Conservation (phyloP, 1,139 yeast genomes). For the Blastobotrys ciferrii region DNA sequence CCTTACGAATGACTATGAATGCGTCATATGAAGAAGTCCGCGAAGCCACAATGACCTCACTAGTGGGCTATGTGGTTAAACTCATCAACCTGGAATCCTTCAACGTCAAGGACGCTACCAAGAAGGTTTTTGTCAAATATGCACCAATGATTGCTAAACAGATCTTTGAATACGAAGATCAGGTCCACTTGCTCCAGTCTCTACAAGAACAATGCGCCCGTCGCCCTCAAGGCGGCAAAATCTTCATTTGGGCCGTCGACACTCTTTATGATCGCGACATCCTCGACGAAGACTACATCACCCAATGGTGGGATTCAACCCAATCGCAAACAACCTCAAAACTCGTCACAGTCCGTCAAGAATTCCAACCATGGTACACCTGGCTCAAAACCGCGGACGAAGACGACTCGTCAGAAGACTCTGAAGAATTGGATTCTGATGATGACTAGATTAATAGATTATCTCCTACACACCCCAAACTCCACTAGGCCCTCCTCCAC, state of each 20-base stretch:
- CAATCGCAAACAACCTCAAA: constrained; percentile 44
- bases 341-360: constrained; percentile 40
- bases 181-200: constrained; percentile 64
- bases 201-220: constrained; percentile 51
- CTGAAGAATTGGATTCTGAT: constrained; percentile 17
- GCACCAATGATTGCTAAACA: constrained; percentile 48
- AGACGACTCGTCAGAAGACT: constrained; percentile 39
- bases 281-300: constrained; percentile 74
- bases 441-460: constrained; percentile 8
- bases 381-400: constrained; percentile 91
- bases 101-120: constrained; percentile 70
- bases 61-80: constrained; percentile 64
- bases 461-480: not conserved
- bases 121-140: constrained; percentile 68
- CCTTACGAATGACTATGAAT: constrained; percentile 95
- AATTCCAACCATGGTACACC: constrained; percentile 64
- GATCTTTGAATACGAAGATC: constrained; percentile 76
- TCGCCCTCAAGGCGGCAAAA: constrained; percentile 44
- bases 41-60: constrained; percentile 71
- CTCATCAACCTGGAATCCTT: constrained; percentile 74
- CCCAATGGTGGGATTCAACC: constrained; percentile 69
- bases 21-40: constrained; percentile 93
- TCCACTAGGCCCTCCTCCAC: not conserved
- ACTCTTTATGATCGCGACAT: constrained; percentile 77
- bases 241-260: constrained; percentile 63